Percentiles rank a stretch among this genome's conserved stretches.
These are phyloP conservation scores for Penicillium alfredii DNA, from an alignment of 495 filamentous ascomycete species.

Conservation along the genomic window DNA sequence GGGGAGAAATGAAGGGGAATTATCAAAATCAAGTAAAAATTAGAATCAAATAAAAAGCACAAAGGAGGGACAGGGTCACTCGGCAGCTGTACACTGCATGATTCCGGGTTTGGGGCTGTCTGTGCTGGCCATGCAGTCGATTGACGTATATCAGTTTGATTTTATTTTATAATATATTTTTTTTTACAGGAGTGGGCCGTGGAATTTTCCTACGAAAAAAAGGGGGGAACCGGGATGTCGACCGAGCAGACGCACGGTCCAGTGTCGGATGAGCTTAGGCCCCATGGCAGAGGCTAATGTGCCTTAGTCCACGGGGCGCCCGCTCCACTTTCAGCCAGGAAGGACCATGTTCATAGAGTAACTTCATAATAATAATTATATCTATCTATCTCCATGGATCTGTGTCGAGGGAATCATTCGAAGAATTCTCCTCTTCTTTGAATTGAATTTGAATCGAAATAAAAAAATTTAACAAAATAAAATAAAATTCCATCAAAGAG, in stretches of 20 bases:
- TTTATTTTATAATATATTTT: not conserved
- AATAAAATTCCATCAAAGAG: slow-evolving; percentile 1
- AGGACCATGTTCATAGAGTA: too few species aligned
- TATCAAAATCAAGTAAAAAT: too few species aligned
- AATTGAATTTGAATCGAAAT: too few species aligned
- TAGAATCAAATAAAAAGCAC: slow-evolving; percentile 2
- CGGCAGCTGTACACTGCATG: slow-evolving; percentile 16
- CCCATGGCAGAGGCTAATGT: slow-evolving; percentile 20
- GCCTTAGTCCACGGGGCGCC: slow-evolving; percentile 27
- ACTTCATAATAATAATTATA: too few species aligned
- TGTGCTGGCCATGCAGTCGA: slow-evolving; percentile 12
- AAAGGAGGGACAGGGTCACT: slow-evolving; percentile 8
- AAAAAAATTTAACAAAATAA: not conserved
- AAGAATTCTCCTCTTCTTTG: slow-evolving; percentile 8
- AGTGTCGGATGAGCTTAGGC: slow-evolving; percentile 18
- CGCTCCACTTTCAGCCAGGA: too few species aligned
- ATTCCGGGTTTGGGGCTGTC: slow-evolving; percentile 16
- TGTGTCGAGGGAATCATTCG: too few species aligned
- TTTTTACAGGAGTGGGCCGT: not conserved
- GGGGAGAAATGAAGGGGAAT: slow-evolving; percentile 4
- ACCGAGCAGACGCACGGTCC: slow-evolving; percentile 19
- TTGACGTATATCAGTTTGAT: slow-evolving; percentile 2
- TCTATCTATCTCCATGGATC: too few species aligned
- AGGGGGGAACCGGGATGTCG: slow-evolving; percentile 16
- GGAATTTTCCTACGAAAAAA: slow-evolving; percentile 1